phyloP scores from a whole-genome alignment of 148 eudicot genomes.

The Limonium bicolor region DNA sequence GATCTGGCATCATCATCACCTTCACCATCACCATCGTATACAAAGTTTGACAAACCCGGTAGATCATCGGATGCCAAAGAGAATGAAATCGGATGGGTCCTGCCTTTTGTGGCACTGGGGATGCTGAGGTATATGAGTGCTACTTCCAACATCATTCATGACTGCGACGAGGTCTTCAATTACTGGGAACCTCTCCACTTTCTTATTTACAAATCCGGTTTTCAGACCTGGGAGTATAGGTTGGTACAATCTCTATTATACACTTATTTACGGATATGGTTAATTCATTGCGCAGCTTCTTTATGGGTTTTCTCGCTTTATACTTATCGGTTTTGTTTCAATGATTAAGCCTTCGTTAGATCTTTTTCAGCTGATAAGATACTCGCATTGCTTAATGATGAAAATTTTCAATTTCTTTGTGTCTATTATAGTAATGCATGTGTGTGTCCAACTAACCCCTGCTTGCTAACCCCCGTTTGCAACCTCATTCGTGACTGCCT shows the following conservation, averaged over 20 bases:
- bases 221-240: slow-evolving; percentile 99
- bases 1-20: slow-evolving; percentile 31
- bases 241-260: slow-evolving; percentile 2
- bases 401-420: no score
- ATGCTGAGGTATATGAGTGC: slow-evolving; percentile 82
- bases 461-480: no score
- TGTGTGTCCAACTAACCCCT: no score
- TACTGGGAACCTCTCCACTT: slow-evolving; percentile 98
- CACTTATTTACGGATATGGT: background rate
- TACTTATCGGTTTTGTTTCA: background rate
- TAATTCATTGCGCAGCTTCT: no score
- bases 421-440: no score
- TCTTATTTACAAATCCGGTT: slow-evolving; percentile 70
- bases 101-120: slow-evolving; percentile 52
- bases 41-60: slow-evolving; percentile 50
- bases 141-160: slow-evolving; percentile 78
- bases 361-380: no score
- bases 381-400: no score
- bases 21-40: slow-evolving; percentile 35
- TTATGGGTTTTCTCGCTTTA: no score
- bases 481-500: no score
- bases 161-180: slow-evolving; percentile 96
- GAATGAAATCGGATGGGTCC: slow-evolving; percentile 44
- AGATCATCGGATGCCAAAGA: slow-evolving; percentile 21
- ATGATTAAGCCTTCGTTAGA: no score